Evolutionary conservation across 2,329 filamentous ascomycete species (phyloP).

Genomic region (Rutstroemia sp.): DNA sequence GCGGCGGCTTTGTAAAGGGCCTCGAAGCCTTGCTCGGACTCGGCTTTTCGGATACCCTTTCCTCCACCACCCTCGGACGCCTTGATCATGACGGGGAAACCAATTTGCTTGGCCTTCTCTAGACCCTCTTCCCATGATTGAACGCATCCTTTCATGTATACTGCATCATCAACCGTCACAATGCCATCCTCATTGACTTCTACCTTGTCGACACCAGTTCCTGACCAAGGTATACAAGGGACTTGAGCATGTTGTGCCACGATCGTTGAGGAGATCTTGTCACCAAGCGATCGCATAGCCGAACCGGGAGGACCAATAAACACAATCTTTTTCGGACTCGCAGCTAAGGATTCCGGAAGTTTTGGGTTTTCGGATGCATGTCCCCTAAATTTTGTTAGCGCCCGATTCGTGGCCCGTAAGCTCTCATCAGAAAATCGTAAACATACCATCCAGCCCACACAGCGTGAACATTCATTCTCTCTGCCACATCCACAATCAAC

Average conservation of each 20-base stretch:
- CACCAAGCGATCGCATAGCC: slow-evolving; percentile 96
- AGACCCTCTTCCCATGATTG: slow-evolving; percentile 85
- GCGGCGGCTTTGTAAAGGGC: slow-evolving; percentile 90
- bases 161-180: slow-evolving; percentile 79
- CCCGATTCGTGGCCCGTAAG: not conserved
- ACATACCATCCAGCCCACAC: slow-evolving; percentile 97
- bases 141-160: slow-evolving; percentile 89
- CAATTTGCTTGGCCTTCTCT: slow-evolving; percentile 77
- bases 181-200: slow-evolving; percentile 73
- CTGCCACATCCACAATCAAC: slow-evolving; percentile 95
- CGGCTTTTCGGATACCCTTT: slow-evolving; percentile 97
- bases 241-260: slow-evolving; percentile 95
- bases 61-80: slow-evolving; percentile 99
- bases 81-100: slow-evolving; percentile 99
- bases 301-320: slow-evolving; percentile 98
- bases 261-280: slow-evolving; percentile 99
- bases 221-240: slow-evolving; percentile 99
- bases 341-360: slow-evolving; percentile 89
- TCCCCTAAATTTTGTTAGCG: slow-evolving; percentile 51
- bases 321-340: slow-evolving; percentile 96
- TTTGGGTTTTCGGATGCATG: slow-evolving; percentile 99
- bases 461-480: slow-evolving; percentile 96
- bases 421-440: not conserved
- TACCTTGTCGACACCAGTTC: slow-evolving; percentile 81
- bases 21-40: slow-evolving; percentile 76